Evolutionary conservation across 768 basidiomycete species (phyloP).

Genomic region (Boletus patriciae): DNA sequence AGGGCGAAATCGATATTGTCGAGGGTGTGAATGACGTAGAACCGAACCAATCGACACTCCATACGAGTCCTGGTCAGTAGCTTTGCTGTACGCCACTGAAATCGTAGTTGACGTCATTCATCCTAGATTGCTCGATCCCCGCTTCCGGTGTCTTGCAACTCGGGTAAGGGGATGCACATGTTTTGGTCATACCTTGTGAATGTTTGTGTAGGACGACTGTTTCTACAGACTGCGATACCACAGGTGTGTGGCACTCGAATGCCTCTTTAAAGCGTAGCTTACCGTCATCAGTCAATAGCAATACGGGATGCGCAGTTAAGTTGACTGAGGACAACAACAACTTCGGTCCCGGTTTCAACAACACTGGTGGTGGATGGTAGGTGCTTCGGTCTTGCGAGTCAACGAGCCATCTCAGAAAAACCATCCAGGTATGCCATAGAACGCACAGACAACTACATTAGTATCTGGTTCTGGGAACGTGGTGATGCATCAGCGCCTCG

Average conservation of each 20-base stretch:
- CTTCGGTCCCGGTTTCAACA: slow-evolving; percentile 32
- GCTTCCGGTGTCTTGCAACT: slow-evolving; percentile 20
- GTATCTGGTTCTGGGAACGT: slow-evolving; percentile 44
- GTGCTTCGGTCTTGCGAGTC: background rate
- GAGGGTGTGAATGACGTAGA: slow-evolving; percentile 52
- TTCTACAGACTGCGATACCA: slow-evolving; percentile 24
- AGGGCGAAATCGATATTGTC: slow-evolving; percentile 35
- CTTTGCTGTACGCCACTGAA: background rate
- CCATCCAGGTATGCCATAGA: slow-evolving; percentile 40
- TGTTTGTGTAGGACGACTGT: slow-evolving; percentile 16
- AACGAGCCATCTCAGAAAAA: background rate
- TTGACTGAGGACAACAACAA: slow-evolving; percentile 26
- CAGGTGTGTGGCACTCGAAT: slow-evolving; percentile 13
- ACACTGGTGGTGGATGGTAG: slow-evolving; percentile 42
- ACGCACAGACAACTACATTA: slow-evolving; percentile 35
- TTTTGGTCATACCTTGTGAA: background rate
- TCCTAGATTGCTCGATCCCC: slow-evolving; percentile 31
- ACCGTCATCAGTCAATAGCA: slow-evolving; percentile 25
- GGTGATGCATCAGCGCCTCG: slow-evolving; percentile 31
- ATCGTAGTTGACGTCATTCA: background rate
- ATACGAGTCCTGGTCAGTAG: slow-evolving; percentile 49
- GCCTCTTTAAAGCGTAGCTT: background rate
- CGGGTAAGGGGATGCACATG: slow-evolving; percentile 18
- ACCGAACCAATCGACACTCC: slow-evolving; percentile 54
- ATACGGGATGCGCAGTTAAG: slow-evolving; percentile 40